Evolutionary conservation across 148 eudicot genomes (phyloP), one percentile per base, ranked within the genome.

Genomic region (Rhododendron kiyosumense): DNA sequence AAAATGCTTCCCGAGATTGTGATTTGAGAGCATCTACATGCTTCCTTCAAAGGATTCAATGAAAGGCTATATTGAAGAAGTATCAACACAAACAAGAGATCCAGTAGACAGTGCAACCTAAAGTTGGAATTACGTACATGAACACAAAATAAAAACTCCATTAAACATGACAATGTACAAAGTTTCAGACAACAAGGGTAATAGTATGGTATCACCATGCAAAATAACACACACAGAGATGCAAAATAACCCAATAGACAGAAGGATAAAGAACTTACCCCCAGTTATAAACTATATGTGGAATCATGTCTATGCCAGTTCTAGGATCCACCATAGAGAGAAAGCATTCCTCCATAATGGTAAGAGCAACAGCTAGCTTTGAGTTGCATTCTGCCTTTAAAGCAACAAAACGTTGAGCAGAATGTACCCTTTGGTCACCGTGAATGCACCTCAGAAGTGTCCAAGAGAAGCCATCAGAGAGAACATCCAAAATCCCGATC

Each of bases 261-360:
- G 52, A 69, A 41, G 36, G 84, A 49, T 43, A 77, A 84, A 20
- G 87, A 84, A 87, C 94, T 92, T 86, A 93, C 99, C 96, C 95
- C 98, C 94, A 95, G 90, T 93, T 97, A 88, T 95, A 97, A 43
- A 97, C 84, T 32, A 95, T 98, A 86, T 97, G 99, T 78, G 99
- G 98, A 89, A 97, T 95, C 98, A 97, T 95, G 90, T 94, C 94
- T 83, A 95, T 92, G 88, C 99, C 99, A 49, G 99, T 97, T 86
- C 96, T 92, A 81, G 96, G 90, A 91, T 97, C 99, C 84, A 94
- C 94, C 98, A 97, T 95, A 49, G 99, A 93, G 57, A 94, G 91
- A 91, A 97, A 95, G 88, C 99, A 95, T 89, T 97, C 99, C 89
- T 97, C 98, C 99, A 97, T 93, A 63, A 97, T 94, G 59, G 96